Evolutionary conservation across 1,284 basidiomycete genomes (phyloP).

Genomic region (Caloboletus firmus): DNA sequence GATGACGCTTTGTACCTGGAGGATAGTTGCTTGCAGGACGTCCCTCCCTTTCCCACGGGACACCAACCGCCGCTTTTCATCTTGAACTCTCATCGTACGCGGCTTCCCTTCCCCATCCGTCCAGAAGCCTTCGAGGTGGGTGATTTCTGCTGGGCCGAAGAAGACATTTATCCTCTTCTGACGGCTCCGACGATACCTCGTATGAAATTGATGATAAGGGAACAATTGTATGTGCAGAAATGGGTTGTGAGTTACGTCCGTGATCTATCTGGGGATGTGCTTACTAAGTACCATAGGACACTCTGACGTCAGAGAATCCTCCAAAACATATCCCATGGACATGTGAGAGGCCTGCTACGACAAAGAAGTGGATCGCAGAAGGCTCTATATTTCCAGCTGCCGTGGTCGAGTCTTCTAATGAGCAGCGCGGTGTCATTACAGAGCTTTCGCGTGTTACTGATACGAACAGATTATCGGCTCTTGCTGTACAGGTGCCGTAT

Average conservation of each 20-base stretch:
- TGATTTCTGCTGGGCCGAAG: conserved; percentile 23
- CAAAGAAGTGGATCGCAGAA: conserved; percentile 49
- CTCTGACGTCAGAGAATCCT: conserved; percentile 34
- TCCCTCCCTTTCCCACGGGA: conserved; percentile 29
- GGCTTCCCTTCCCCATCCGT: conserved; percentile 30
- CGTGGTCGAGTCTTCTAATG: conserved; percentile 35
- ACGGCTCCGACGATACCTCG: conserved; percentile 56
- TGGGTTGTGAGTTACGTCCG: conserved; percentile 51
- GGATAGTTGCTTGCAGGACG: conserved; percentile 9
- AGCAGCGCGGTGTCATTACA: conserved; percentile 19
- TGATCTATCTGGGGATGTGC: not conserved
- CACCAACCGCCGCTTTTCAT: conserved; percentile 28
- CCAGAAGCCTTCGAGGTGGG: conserved; percentile 24
- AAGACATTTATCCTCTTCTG: conserved; percentile 19
- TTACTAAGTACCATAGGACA: conserved; percentile 29
- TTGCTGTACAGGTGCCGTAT: not conserved
- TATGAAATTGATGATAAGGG: conserved; percentile 49
- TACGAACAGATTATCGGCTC: not conserved
- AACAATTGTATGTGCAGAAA: conserved; percentile 47
- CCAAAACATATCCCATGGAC: conserved; percentile 51
- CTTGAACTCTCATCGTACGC: conserved; percentile 26
- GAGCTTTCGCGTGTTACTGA: conserved; percentile 1
- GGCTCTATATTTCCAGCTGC: conserved; percentile 50
- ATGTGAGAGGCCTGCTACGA: conserved; percentile 31
- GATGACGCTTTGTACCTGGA: conserved; percentile 13